phyloP scores from a whole-genome alignment of 2,329 filamentous ascomycete species.

The Claviceps humidiphila region DNA sequence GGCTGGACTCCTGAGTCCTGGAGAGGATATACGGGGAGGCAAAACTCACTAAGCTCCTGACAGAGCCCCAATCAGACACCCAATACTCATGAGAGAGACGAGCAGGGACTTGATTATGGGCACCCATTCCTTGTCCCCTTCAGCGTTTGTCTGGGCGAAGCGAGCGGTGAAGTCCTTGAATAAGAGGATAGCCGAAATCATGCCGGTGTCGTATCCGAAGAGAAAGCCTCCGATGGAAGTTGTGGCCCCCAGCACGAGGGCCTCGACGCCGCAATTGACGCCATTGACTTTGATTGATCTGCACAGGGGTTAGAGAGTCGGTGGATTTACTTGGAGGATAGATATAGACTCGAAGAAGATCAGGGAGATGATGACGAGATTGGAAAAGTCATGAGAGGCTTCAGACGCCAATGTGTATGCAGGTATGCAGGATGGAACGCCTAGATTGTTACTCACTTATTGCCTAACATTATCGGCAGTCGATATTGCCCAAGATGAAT shows the following conservation, averaged over 20 bases:
- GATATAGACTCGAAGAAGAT: not conserved
- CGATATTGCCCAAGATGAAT: too few relatives aligned
- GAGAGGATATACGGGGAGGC: not conserved
- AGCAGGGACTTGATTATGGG: slow-evolving; percentile 36
- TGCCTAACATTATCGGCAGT: too few relatives aligned
- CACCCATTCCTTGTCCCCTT: slow-evolving; percentile 25
- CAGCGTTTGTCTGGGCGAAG: slow-evolving; percentile 33
- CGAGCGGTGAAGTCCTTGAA: slow-evolving; percentile 41
- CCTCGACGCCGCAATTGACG: slow-evolving; percentile 26
- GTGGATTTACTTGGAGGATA: not conserved
- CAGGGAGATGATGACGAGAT: not conserved
- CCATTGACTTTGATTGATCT: slow-evolving; percentile 30
- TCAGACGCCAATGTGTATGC: too few relatives aligned
- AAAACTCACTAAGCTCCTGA: slow-evolving; percentile 30
- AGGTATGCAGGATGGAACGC: too few relatives aligned
- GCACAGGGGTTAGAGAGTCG: not conserved
- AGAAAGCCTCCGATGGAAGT: slow-evolving; percentile 48
- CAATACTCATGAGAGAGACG: slow-evolving; percentile 43
- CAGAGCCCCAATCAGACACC: slow-evolving; percentile 40
- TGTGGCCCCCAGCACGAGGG: slow-evolving; percentile 32
- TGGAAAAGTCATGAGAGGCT: not conserved
- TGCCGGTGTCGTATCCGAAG: slow-evolving; percentile 51
- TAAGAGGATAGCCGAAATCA: slow-evolving; percentile 38
- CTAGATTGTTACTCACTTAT: too few relatives aligned
- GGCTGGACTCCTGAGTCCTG: too few relatives aligned